phyloP scores from a whole-genome alignment of 345 rosid genomes.

The Bruguiera parviflora region DNA sequence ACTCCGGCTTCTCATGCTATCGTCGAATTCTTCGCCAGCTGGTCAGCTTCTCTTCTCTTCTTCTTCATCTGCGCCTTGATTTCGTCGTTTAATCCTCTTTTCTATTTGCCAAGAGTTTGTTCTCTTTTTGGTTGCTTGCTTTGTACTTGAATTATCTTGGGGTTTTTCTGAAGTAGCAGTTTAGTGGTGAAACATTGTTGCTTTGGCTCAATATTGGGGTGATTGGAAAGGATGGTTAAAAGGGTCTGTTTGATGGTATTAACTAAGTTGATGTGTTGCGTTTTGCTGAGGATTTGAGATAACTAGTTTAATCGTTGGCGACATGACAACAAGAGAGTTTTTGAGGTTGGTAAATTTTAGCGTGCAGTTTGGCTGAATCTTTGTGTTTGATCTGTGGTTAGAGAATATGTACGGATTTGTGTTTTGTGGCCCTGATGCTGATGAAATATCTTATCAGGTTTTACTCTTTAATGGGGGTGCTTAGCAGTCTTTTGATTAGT shows the following conservation, averaged over 20 bases:
- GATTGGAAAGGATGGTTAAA: neutral
- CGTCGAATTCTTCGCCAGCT: constrained; percentile 88
- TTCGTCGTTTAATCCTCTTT: no score
- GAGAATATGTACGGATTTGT: no score
- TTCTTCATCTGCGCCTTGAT: neutral
- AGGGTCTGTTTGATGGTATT: neutral
- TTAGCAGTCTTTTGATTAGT: no score
- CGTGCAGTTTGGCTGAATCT: no score
- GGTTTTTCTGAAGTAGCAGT: neutral
- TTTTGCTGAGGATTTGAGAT: neutral
- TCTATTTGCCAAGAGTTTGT: no score
- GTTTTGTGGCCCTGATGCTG: no score
- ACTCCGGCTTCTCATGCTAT: constrained; percentile 74
- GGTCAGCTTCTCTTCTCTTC: constrained; percentile 42
- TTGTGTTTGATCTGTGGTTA: no score
- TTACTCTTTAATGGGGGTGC: no score
- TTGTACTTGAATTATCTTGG: neutral
- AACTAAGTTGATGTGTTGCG: neutral
- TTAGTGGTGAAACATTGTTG: neutral
- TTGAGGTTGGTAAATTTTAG: no score
- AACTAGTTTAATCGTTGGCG: no score
- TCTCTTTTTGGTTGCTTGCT: neutral
- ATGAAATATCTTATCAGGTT: no score
- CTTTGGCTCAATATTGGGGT: neutral
- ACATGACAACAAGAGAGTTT: no score